These are phyloP conservation scores for Sugiyamaella novakii DNA, from an alignment of 1,139 yeast species.

Conservation along the genomic window DNA sequence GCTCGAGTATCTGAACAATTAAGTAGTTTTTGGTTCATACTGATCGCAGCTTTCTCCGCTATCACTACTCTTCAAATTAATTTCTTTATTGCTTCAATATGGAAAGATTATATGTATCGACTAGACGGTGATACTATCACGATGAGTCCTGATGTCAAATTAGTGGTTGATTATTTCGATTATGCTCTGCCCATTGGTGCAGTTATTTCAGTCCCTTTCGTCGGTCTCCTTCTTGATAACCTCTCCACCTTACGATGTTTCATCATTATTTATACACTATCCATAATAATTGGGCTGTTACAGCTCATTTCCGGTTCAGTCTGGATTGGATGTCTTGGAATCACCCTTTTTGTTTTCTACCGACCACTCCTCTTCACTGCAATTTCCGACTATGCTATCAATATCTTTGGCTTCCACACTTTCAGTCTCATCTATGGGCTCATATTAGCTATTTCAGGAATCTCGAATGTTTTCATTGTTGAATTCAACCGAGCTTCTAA, in stretches of 20 bases:
- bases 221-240: constrained; percentile 80
- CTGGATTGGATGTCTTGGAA: neutral
- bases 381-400: constrained; percentile 86
- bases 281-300: constrained; percentile 64
- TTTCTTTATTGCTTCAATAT: constrained; percentile 86
- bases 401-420: constrained; percentile 88
- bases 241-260: constrained; percentile 64
- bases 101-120: constrained; percentile 73
- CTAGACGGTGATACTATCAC: constrained; percentile 43
- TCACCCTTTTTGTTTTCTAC: constrained; percentile 64
- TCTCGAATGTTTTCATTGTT: constrained; percentile 72
- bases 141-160: constrained; percentile 48
- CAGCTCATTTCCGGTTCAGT: constrained; percentile 49
- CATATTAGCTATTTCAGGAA: constrained; percentile 48
- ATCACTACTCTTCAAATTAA: constrained; percentile 89
- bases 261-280: constrained; percentile 53
- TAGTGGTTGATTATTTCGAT: constrained; percentile 75
- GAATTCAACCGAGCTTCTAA: constrained; percentile 51
- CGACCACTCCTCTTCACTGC: constrained; percentile 93
- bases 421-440: constrained; percentile 93
- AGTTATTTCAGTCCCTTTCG: constrained; percentile 76
- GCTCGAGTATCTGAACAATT: constrained; percentile 63
- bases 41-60: constrained; percentile 77
- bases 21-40: constrained; percentile 71
- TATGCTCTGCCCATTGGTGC: constrained; percentile 88